Conservation (phyloP, 768 basidiomycete genomes). For the Filobasidium floriforme region DNA sequence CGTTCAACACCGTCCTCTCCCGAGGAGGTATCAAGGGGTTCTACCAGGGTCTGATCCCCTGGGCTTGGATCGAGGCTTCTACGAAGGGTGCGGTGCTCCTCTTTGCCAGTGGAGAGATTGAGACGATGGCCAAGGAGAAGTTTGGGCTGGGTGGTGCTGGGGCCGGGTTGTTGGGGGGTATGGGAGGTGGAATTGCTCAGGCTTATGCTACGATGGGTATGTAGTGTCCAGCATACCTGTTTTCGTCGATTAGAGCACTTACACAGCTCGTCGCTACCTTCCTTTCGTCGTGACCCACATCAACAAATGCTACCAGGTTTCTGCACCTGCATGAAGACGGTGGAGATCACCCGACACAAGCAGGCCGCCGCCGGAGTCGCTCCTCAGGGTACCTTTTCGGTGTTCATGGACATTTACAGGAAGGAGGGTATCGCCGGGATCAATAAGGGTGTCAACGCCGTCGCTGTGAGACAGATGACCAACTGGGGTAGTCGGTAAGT, state of each 20-base stretch:
- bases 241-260: background rate
- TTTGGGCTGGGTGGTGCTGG: conserved; percentile 70
- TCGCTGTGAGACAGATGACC: conserved; percentile 48
- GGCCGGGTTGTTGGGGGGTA: conserved; percentile 87
- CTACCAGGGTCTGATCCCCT: conserved; percentile 97
- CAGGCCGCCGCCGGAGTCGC: conserved; percentile 73
- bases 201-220: conserved; percentile 99
- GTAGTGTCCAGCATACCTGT: conserved; percentile 36
- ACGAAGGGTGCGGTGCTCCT: conserved; percentile 95
- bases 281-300: background rate
- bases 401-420: conserved; percentile 90
- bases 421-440: conserved; percentile 89
- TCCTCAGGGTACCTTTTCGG: conserved; percentile 84
- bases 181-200: conserved; percentile 94
- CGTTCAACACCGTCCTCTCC: conserved; percentile 76
- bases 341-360: conserved; percentile 82
- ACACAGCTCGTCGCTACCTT: background rate
- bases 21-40: conserved; percentile 83
- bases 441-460: conserved; percentile 92
- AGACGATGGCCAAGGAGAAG: conserved; percentile 54
- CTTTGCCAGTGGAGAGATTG: conserved; percentile 93
- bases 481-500: conserved; percentile 48
- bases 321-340: conserved; percentile 99
- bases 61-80: conserved; percentile 99
- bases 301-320: conserved; percentile 56